Base-by-base conservation (phyloP, 495 filamentous ascomycete genomes). In the Penicillium paxilli region DNA sequence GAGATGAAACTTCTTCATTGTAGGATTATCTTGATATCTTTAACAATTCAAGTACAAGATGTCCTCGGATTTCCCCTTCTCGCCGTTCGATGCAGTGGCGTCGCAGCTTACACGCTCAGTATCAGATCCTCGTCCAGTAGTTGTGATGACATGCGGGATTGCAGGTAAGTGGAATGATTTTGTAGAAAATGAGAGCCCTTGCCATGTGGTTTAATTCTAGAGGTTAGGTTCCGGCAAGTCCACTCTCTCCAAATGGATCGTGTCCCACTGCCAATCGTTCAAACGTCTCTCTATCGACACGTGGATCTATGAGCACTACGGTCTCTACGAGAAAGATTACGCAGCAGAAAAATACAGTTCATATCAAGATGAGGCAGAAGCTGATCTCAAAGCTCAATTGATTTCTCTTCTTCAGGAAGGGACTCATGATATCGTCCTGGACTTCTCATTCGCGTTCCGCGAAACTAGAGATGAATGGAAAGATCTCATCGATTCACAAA, bases 221-320 rank as follows among this genome's bases (percentile, higher is more conserved):
- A 32, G 11, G 30, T 14, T 32, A 56, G 56, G 51, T 19, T 59
- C 56, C n/a, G 59, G 56, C 16, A 59, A 63, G 35, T 56, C 49
- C 26, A 50, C 55, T 6, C 40, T 73, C 45, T 55, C 66, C 49
- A 65, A 81, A 50, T 58, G 72, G 68, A 57, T 67, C 57, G 49
- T 86, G 80, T 32, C 86, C 52, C 52, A 87, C 79, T 6, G 89
- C 65, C 83, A 83, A 84, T 69, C 88, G 83, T 9, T 85, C 83
- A 62, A 76, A 82, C 38, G 73, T 75, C 0, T 82, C 0, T 73
- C 68, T 0, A 55, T 67, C 16, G 72, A 73, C 38, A 49, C 37
- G n/a, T 63, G 62, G 26, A 37, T 77, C 16, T 62, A 65, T 32
- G 60, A 49, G 8, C 55, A 67, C 16, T 64, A 73, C 22, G 70